phyloP scores from a whole-genome alignment of 495 filamentous ascomycete genomes.

The Thermothielavioides terrestris region DNA sequence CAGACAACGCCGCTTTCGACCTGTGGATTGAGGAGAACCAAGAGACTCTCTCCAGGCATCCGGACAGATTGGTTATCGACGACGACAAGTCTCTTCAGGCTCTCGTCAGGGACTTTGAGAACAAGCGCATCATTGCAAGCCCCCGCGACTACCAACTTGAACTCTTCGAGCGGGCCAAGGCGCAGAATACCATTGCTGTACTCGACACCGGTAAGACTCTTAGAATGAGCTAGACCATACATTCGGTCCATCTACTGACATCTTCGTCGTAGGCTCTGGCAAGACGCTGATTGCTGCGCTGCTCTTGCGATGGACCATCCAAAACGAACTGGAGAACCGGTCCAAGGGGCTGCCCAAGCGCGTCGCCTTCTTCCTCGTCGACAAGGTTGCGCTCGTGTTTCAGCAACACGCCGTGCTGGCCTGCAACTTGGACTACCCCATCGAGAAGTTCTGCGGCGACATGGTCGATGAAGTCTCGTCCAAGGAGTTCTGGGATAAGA shows the following conservation, averaged over 20 bases:
- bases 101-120: slow-evolving; percentile 25
- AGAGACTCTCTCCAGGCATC: slow-evolving; percentile 6
- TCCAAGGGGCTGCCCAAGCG: slow-evolving; percentile 49
- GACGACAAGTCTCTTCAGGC: slow-evolving; percentile 19
- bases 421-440: slow-evolving; percentile 72
- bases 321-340: slow-evolving; percentile 69
- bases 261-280: slow-evolving; percentile 62
- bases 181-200: slow-evolving; percentile 85
- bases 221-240: too few species aligned
- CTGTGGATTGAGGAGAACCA: slow-evolving; percentile 32
- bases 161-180: slow-evolving; percentile 81
- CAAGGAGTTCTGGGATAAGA: slow-evolving; percentile 58
- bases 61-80: slow-evolving; percentile 7
- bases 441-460: slow-evolving; percentile 75
- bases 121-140: slow-evolving; percentile 51
- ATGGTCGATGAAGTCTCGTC: slow-evolving; percentile 43
- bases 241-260: too few species aligned
- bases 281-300: slow-evolving; percentile 94
- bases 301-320: slow-evolving; percentile 67
- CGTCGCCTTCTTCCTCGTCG: slow-evolving; percentile 81
- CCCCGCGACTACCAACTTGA: slow-evolving; percentile 90
- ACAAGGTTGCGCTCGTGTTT: slow-evolving; percentile 83
- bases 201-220: slow-evolving; percentile 71
- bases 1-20: slow-evolving; percentile 48
- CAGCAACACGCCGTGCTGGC: slow-evolving; percentile 81